Evolutionary conservation across 352 stramenopile species (phyloP).

Genomic region (Globisporangium sylvaticum): DNA sequence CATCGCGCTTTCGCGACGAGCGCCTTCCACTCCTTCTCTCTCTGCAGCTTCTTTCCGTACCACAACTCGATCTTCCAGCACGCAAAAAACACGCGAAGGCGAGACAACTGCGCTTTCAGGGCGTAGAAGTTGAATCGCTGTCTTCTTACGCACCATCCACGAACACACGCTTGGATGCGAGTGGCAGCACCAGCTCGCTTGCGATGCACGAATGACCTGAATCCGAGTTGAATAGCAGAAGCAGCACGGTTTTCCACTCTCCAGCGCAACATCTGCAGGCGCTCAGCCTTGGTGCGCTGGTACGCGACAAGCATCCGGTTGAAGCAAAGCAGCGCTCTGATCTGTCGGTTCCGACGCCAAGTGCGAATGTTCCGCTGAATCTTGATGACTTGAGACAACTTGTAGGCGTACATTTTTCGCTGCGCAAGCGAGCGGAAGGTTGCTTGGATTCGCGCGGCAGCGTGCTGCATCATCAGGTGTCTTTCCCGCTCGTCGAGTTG

Average conservation of each 20-base stretch:
- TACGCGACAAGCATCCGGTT: slow-evolving; percentile 26
- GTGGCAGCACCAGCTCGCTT: slow-evolving; percentile 22
- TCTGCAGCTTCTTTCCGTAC: slow-evolving; percentile 25
- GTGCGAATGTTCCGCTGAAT: slow-evolving; percentile 38
- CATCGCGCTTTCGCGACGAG: slow-evolving; percentile 29
- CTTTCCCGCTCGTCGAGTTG: slow-evolving; percentile 24
- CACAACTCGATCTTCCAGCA: slow-evolving; percentile 58
- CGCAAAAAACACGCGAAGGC: slow-evolving; percentile 32
- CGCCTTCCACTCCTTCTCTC: slow-evolving; percentile 22
- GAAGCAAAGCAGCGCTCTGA: slow-evolving; percentile 31
- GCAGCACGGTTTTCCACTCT: slow-evolving; percentile 29
- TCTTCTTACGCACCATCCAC: slow-evolving; percentile 33
- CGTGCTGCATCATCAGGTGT: slow-evolving; percentile 9
- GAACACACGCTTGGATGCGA: slow-evolving; percentile 24
- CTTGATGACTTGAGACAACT: slow-evolving; percentile 16
- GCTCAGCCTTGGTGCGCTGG: slow-evolving; percentile 23
- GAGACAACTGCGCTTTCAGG: slow-evolving; percentile 31
- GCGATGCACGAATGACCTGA: slow-evolving; percentile 19
- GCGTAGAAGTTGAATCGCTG: slow-evolving; percentile 41
- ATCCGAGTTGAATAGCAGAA: slow-evolving; percentile 25
- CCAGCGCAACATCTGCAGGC: slow-evolving; percentile 22
- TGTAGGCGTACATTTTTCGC: slow-evolving; percentile 16
- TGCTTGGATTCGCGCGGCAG: slow-evolving; percentile 14
- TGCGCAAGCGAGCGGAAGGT: slow-evolving; percentile 13
- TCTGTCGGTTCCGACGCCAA: slow-evolving; percentile 35